These are phyloP conservation scores for Dujonia santamariae DNA, from an alignment of 1,139 yeast genomes.

Conservation along the genomic window DNA sequence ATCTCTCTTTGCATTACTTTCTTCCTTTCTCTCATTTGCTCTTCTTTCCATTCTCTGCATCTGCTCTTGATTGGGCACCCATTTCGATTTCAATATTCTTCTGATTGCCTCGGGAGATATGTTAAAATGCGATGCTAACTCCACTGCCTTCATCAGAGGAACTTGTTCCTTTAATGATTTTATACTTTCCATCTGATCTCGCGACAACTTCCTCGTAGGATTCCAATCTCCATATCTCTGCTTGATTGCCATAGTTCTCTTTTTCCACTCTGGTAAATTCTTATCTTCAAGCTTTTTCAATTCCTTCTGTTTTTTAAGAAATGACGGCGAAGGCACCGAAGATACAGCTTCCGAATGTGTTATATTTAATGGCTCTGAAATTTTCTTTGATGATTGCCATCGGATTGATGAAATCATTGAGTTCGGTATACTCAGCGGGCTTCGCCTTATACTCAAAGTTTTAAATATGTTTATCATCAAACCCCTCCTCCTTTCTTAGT, in stretches of 20 bases:
- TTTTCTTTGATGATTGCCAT: no score
- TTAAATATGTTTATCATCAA: no score
- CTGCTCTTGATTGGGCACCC: conserved; percentile 64
- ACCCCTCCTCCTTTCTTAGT: no score
- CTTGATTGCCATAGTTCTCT: conserved; percentile 58
- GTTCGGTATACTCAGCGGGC: no score
- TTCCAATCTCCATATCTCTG: conserved; percentile 68
- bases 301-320: neutral
- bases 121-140: conserved; percentile 61
- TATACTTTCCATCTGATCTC: conserved; percentile 69
- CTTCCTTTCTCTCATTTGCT: conserved; percentile 35
- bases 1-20: conserved; percentile 11
- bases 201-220: conserved; percentile 64
- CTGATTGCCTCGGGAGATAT: conserved; percentile 84
- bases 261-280: conserved; percentile 52
- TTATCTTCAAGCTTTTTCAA: conserved; percentile 5
- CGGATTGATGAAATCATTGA: no score
- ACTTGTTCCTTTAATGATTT: conserved; percentile 50
- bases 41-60: conserved; percentile 45
- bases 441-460: no score
- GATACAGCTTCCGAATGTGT: no score
- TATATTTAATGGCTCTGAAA: no score
- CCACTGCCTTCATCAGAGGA: conserved; percentile 61
- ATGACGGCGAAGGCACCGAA: neutral
- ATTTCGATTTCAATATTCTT: conserved; percentile 71